Evolutionary conservation across 768 basidiomycete genomes (phyloP), one percentile per base, ranked within the genome.

Genomic region (Melanogaster broomeanus): DNA sequence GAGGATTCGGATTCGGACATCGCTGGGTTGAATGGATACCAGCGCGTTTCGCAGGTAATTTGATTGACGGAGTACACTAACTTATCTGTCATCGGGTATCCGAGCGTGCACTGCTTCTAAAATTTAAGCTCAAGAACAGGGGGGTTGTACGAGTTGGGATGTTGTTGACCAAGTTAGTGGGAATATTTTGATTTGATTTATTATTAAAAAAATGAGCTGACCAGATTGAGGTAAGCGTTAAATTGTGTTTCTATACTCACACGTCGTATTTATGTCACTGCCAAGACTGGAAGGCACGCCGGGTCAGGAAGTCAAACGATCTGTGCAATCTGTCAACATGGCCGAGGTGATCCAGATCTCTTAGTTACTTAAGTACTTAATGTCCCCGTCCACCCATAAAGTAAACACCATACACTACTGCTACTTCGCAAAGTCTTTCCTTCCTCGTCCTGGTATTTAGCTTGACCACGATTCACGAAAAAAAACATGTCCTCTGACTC

Each of bases 401-500:
- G 58, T n/a, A 70, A n/a, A 73, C 77, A 74, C 58, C 78, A 77
- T 78, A 77, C 77, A 66, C 72, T 67, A 73, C 65, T 73, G n/a
- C n/a, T n/a, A n/a, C 78, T 76, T 71, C 72, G 67, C 70, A 76
- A 68, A 65, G 61, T 69, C 64, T 45, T 67, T 57, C 53, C 72
- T 77, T 77, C 76, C 45, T 53, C 59, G 52, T 52, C 55, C 53
- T 49, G 46, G 31, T 19, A 52, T 70, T 72, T 62, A n/a, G n/a
- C n/a, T n/a, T n/a, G n/a, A n/a, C n/a, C n/a, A n/a, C n/a, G n/a
- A n/a, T 69, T 69, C 69, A 78, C 4, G 4, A 8, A 27, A 27
- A 11, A 9, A 13, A 31, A 77, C 76, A 82, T 83, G 75, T 66
- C 77, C 72, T 70, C 81, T 65, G 76, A 81, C 65, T 68, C 75